Conservation (phyloP, 2,329 filamentous ascomycete species). For the Talaromyces verruculosus region DNA sequence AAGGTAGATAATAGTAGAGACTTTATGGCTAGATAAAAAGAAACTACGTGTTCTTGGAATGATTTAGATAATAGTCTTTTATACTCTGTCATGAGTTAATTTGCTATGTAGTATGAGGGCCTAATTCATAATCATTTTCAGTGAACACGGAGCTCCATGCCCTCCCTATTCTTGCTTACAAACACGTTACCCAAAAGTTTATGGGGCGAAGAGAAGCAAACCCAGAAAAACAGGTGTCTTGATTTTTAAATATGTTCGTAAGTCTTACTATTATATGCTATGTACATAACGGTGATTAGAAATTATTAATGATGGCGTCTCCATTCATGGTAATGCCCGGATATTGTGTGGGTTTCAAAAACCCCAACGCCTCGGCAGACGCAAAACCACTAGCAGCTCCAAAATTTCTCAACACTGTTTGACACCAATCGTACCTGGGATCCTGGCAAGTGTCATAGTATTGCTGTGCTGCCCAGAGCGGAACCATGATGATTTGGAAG, state of each 20-base stretch:
- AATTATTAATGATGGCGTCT: conserved; percentile 23
- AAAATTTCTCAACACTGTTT: conserved; percentile 17
- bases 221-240: not conserved
- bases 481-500: conserved; percentile 21
- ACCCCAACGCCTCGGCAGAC: conserved; percentile 10
- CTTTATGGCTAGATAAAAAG: no score
- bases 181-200: not conserved
- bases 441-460: conserved; percentile 13
- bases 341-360: conserved; percentile 16
- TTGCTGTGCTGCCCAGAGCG: conserved; percentile 19
- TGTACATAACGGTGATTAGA: not conserved
- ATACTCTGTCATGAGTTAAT: not conserved
- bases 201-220: not conserved
- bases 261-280: not conserved
- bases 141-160: not conserved
- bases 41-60: not conserved
- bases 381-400: conserved; percentile 15
- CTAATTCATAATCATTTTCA: not conserved
- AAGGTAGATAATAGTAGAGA: not conserved
- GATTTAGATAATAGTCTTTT: not conserved
- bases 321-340: not conserved
- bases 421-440: conserved; percentile 14
- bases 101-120: not conserved
- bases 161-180: not conserved
- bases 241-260: not conserved